Conservation (phyloP, 495 filamentous ascomycete genomes). For the Filosporella fistucella region DNA sequence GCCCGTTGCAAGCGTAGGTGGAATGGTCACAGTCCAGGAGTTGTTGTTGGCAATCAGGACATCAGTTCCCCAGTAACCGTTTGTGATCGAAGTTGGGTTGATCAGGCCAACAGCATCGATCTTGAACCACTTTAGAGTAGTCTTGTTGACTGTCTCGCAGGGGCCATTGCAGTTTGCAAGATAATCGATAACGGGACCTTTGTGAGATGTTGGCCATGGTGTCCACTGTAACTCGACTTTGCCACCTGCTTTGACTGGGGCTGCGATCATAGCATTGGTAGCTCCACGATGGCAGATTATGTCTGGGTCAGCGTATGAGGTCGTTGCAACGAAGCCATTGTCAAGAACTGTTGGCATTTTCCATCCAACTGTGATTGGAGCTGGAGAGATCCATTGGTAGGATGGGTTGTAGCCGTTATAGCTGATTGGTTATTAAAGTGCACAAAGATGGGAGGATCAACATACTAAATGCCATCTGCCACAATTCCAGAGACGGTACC, state of each 20-base stretch:
- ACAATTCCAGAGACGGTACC: slow-evolving; percentile 56
- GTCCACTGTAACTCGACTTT: slow-evolving; percentile 38
- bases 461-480: slow-evolving; percentile 50
- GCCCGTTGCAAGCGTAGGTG: slow-evolving; percentile 55
- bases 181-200: slow-evolving; percentile 72
- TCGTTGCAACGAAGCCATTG: slow-evolving; percentile 53
- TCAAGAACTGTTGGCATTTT: slow-evolving; percentile 43
- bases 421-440: slow-evolving; percentile 2
- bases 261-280: slow-evolving; percentile 34
- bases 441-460: background rate
- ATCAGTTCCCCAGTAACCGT: slow-evolving; percentile 54
- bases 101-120: slow-evolving; percentile 57
- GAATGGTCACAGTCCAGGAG: slow-evolving; percentile 67
- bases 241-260: slow-evolving; percentile 37
- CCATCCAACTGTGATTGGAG: slow-evolving; percentile 54
- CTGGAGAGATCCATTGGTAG: slow-evolving; percentile 29
- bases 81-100: slow-evolving; percentile 38
- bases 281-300: slow-evolving; percentile 48
- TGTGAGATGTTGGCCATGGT: slow-evolving; percentile 32
- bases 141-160: slow-evolving; percentile 59
- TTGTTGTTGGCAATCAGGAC: slow-evolving; percentile 62
- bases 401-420: slow-evolving; percentile 32
- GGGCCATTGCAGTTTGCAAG: slow-evolving; percentile 69
- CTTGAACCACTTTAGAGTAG: slow-evolving; percentile 68
- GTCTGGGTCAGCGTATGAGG: slow-evolving; percentile 31